Conservation (phyloP, 495 filamentous ascomycete genomes). For the Amorphotheca resinae region DNA sequence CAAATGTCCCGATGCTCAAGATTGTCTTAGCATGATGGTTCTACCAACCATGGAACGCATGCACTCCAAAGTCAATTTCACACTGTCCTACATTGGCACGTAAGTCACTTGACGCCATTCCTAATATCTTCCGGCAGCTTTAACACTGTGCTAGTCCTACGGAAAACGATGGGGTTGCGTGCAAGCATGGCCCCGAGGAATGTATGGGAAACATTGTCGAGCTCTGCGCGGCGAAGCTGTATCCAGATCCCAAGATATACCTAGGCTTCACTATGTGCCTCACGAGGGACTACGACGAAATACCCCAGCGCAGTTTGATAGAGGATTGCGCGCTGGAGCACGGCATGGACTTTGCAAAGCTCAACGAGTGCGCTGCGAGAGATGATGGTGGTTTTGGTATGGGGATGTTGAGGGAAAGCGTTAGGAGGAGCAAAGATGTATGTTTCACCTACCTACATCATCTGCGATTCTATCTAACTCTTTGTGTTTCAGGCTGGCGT, state of each 20-base stretch:
- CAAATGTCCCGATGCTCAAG: constrained; percentile 79
- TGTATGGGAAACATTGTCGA: constrained; percentile 92
- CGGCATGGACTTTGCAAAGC: constrained; percentile 66
- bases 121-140: neutral
- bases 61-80: constrained; percentile 77
- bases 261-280: constrained; percentile 90
- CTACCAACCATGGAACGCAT: constrained; percentile 77
- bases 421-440: constrained; percentile 49
- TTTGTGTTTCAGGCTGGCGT: constrained; percentile 42
- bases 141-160: constrained; percentile 28
- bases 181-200: constrained; percentile 81
- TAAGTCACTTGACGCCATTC: constrained; percentile 22
- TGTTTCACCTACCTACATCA: neutral
- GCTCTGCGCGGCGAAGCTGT: constrained; percentile 72
- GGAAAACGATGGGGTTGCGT: constrained; percentile 55
- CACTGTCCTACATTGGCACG: constrained; percentile 79
- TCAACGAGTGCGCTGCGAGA: constrained; percentile 61
- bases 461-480: neutral
- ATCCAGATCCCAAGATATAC: constrained; percentile 71
- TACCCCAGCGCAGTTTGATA: constrained; percentile 62
- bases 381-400: constrained; percentile 52
- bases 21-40: constrained; percentile 10
- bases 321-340: constrained; percentile 82
- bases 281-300: constrained; percentile 52
- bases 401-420: constrained; percentile 61